These are phyloP conservation scores for Akanthomyces lecanii DNA, from an alignment of 2,329 filamentous ascomycete species.

Conservation along the genomic window DNA sequence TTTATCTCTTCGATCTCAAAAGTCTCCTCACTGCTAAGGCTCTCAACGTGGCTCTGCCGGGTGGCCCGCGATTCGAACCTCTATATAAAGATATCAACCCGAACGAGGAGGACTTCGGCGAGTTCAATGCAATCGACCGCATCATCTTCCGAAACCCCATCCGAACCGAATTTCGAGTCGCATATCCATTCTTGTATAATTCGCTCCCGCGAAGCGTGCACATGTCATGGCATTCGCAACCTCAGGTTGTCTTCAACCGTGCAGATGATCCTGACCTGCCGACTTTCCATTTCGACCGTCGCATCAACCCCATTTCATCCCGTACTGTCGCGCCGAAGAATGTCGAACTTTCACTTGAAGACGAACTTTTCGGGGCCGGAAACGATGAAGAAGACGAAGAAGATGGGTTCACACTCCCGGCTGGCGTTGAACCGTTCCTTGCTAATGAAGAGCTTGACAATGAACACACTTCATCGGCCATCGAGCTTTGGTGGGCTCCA, in stretches of 20 bases:
- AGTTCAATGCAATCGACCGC: conserved; percentile 98
- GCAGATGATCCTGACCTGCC: conserved; percentile 85
- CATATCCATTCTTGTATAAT: conserved; percentile 94
- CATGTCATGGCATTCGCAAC: conserved; percentile 88
- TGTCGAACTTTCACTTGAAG: conserved; percentile 85
- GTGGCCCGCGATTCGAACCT: conserved; percentile 92
- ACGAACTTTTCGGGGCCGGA: conserved; percentile 82
- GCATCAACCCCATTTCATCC: conserved; percentile 95
- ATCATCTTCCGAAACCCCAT: conserved; percentile 97
- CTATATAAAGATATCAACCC: conserved; percentile 98
- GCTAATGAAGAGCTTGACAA: conserved; percentile 85
- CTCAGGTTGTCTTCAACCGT: conserved; percentile 85
- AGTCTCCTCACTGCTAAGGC: conserved; percentile 96
- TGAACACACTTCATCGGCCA: conserved; percentile 83
- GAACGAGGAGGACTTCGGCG: conserved; percentile 97
- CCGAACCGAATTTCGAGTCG: conserved; percentile 90
- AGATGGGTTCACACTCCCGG: conserved; percentile 78
- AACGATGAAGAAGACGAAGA: conserved; percentile 72
- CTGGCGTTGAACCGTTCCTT: conserved; percentile 79
- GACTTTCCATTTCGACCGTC: conserved; percentile 96
- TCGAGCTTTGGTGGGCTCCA: conserved; percentile 96
- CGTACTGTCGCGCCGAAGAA: conserved; percentile 93
- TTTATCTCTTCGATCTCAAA: conserved; percentile 92
- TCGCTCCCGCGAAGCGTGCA: conserved; percentile 92
- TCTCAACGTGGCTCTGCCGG: conserved; percentile 94